These are phyloP conservation scores for Neurospora sp. DNA, from an alignment of 495 filamentous ascomycete genomes.

Conservation along the genomic window DNA sequence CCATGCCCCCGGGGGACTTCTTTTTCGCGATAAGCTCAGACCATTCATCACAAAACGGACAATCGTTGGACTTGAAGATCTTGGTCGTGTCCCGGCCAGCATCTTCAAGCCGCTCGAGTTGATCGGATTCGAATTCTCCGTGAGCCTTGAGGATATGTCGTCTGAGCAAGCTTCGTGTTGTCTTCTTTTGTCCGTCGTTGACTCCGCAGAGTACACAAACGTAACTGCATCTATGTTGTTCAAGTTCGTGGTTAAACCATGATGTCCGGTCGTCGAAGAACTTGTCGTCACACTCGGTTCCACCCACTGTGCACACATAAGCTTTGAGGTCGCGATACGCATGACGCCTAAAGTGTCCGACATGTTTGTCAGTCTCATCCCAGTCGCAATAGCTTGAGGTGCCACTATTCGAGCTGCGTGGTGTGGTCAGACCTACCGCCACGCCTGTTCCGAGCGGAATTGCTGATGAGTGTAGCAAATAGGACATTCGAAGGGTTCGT, in stretches of 20 bases:
- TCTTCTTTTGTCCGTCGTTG: background rate
- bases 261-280: constrained; percentile 17
- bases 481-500: constrained; percentile 21
- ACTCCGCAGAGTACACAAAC: constrained; percentile 14
- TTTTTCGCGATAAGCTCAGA: background rate
- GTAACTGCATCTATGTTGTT: constrained; percentile 17
- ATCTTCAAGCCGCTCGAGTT: background rate
- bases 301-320: constrained; percentile 25
- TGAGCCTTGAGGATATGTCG: background rate
- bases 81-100: background rate
- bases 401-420: background rate
- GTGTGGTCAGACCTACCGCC: constrained; percentile 5
- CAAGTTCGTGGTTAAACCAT: constrained; percentile 27
- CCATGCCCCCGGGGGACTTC: background rate
- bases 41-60: constrained; percentile 10
- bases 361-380: background rate
- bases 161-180: background rate
- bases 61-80: background rate
- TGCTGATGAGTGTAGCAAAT: constrained; percentile 21
- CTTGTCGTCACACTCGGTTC: constrained; percentile 12
- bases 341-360: constrained; percentile 7
- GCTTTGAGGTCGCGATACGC: constrained; percentile 24
- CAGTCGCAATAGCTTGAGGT: background rate
- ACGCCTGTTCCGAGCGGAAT: constrained; percentile 8
- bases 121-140: background rate